These are phyloP conservation scores for Malus sylvestris DNA, from an alignment of 306 rosid species.

Conservation along the genomic window DNA sequence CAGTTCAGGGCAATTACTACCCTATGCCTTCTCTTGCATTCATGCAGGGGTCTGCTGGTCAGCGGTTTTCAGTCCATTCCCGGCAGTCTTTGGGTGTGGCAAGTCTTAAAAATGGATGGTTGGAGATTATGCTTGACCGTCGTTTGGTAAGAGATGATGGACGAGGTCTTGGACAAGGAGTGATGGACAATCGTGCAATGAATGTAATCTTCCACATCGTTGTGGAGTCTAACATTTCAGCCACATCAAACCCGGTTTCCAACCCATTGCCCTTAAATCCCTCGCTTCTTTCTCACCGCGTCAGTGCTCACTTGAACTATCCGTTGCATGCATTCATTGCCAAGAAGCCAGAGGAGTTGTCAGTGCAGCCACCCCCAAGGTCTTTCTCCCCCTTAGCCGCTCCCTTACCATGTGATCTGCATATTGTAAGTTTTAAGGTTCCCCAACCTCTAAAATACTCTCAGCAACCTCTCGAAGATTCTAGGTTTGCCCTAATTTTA, in stretches of 20 bases:
- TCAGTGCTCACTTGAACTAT: constrained; percentile 73
- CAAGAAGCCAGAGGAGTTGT: constrained; percentile 53
- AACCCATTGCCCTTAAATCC: constrained; percentile 54
- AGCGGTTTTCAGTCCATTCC: constrained; percentile 80
- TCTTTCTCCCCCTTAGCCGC: constrained; percentile 71
- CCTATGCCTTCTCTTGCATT: constrained; percentile 94
- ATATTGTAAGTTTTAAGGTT: constrained; percentile 85
- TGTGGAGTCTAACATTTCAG: constrained; percentile 61
- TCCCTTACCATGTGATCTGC: constrained; percentile 89
- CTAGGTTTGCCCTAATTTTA: constrained; percentile 59
- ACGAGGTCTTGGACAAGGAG: constrained; percentile 98
- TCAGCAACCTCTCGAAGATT: constrained; percentile 48
- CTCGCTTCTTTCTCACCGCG: constrained; percentile 76
- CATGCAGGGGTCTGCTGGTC: constrained; percentile 74
- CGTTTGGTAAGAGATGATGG: constrained; percentile 86
- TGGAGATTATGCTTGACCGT: constrained; percentile 97
- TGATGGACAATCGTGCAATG: constrained; percentile 83
- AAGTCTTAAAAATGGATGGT: constrained; percentile 83
- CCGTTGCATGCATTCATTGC: constrained; percentile 76
- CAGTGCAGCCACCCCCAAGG: constrained; percentile 56
- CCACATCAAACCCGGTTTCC: constrained; percentile 40
- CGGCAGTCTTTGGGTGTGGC: constrained; percentile 90
- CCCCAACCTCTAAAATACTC: constrained; percentile 65
- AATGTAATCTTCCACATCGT: constrained; percentile 80
- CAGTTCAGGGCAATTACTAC: constrained; percentile 91